phyloP scores from a whole-genome alignment of 306 rosid genomes.

The Abrus precatorius region DNA sequence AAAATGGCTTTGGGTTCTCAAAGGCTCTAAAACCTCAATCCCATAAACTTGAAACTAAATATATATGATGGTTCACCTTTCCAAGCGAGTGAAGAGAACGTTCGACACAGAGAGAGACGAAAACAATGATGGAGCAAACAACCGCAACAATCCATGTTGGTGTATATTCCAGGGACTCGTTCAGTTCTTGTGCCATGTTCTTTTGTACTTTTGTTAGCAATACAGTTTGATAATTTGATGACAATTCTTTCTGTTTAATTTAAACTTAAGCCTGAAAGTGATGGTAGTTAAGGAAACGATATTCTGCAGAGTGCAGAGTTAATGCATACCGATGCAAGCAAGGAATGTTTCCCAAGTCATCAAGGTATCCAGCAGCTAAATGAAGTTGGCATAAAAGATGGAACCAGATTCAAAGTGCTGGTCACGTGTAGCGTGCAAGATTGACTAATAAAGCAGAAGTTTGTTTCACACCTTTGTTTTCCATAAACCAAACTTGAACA shows the following conservation, averaged over 20 bases:
- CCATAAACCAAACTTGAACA: not conserved
- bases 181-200: constrained; percentile 62
- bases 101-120: constrained; percentile 72
- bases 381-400: constrained; percentile 41
- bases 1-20: constrained; percentile 23
- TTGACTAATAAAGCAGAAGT: not conserved
- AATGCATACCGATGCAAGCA: constrained; percentile 44
- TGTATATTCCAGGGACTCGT: constrained; percentile 75
- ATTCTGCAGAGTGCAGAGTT: constrained; percentile 27
- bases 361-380: constrained; percentile 46
- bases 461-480: constrained; percentile 21
- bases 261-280: constrained; percentile 34
- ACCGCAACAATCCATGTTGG: constrained; percentile 93
- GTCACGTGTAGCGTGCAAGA: constrained; percentile 41
- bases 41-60: not conserved
- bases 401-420: constrained; percentile 53
- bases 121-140: constrained; percentile 81
- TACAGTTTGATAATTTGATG: not conserved
- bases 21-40: constrained; percentile 1
- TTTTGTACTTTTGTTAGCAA: constrained; percentile 27
- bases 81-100: constrained; percentile 86
- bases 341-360: constrained; percentile 54
- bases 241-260: constrained; percentile 33
- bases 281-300: constrained; percentile 34
- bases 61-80: constrained; percentile 57